Base-by-base conservation (phyloP, 306 rosid genomes). In the Lathyrus oleraceus region DNA sequence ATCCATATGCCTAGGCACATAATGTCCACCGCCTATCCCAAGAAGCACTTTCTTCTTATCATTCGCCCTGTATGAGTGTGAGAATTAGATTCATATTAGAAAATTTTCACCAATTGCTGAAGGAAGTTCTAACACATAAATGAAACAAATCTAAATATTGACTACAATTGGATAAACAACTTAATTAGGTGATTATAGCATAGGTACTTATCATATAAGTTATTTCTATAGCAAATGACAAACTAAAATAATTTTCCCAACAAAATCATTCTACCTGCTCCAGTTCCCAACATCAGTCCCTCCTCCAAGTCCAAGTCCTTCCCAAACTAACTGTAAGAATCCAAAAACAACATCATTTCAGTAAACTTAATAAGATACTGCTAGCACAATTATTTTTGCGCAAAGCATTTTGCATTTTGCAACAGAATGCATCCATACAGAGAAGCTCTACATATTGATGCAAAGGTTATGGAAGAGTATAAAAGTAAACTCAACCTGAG, bases 11-110 rank as follows among this genome's bases (percentile, higher is more conserved):
- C 96, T 85, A 79, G 97, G 99, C 1, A 81, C 96, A 60, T 94
- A 94, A 76, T 94, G 99, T 75, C 97, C 99, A 66, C 99, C 99
- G 9, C 95, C 97, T 56, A 94, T 78, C 48, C 99, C 99, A 40
- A 94, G 89, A 71, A 94, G 96, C 75, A 94, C 88, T 82, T 25
- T 89, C 73, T 89, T 89, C 78, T 86, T 86, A 62, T 23, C 72
- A 19, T 79, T 89, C 73, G 89, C 95, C 89, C 97, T 94, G 36
- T 14, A 42, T 53, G 57, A 78, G 21, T 39, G 79, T 52, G 43
- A 77, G 59, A 48, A 47, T 32, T 30, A 59, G 58, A 58, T 27
- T 69, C 45, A 39, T 19, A 27, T 61, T 52, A 81, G 51, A 35
- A 56, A 69, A 59, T 19, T 38, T 60, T 21, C 38, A 48, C 44